These are phyloP conservation scores for Xanthoconium separans DNA, from an alignment of 1,284 basidiomycete genomes.

Conservation along the genomic window DNA sequence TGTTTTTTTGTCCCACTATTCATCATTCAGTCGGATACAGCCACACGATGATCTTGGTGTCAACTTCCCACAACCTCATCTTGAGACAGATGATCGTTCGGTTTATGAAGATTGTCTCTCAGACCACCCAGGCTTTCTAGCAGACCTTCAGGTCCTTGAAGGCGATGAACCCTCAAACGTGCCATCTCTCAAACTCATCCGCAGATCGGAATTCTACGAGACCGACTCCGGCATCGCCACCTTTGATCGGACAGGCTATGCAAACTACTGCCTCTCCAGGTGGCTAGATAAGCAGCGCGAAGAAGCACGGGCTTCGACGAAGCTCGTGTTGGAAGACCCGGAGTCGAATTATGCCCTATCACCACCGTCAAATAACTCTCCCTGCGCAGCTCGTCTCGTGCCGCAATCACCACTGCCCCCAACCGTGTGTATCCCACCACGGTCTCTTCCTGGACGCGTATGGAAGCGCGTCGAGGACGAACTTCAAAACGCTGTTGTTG, in stretches of 20 bases:
- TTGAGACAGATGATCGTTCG: slow-evolving; percentile 20
- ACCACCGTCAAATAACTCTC: not conserved
- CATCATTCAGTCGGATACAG: slow-evolving; percentile 11
- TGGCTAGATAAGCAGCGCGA: slow-evolving; percentile 32
- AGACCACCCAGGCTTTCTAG: slow-evolving; percentile 17
- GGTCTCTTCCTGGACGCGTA: slow-evolving; percentile 15
- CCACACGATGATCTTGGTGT: slow-evolving; percentile 1
- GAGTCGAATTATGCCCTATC: slow-evolving; percentile 19
- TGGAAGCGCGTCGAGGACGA: slow-evolving; percentile 27
- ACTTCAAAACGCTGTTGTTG: slow-evolving; percentile 27
- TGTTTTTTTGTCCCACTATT: not conserved
- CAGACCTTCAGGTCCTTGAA: slow-evolving; percentile 23
- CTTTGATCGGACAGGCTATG: slow-evolving; percentile 30
- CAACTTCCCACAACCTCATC: not conserved
- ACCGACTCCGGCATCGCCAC: slow-evolving; percentile 28
- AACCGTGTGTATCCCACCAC: slow-evolving; percentile 1
- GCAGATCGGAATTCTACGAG: slow-evolving; percentile 29
- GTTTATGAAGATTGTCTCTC: slow-evolving; percentile 32
- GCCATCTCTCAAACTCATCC: slow-evolving; percentile 7
- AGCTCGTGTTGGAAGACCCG: slow-evolving; percentile 26
- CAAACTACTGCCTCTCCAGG: slow-evolving; percentile 25
- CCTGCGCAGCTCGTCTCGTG: not conserved
- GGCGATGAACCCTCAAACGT: slow-evolving; percentile 10
- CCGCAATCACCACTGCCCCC: not conserved
- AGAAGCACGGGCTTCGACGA: slow-evolving; percentile 11